Evolutionary conservation across 495 filamentous ascomycete species (phyloP), one percentile per base, ranked within the genome.

Genomic region (Rhizodiscina lignyota): DNA sequence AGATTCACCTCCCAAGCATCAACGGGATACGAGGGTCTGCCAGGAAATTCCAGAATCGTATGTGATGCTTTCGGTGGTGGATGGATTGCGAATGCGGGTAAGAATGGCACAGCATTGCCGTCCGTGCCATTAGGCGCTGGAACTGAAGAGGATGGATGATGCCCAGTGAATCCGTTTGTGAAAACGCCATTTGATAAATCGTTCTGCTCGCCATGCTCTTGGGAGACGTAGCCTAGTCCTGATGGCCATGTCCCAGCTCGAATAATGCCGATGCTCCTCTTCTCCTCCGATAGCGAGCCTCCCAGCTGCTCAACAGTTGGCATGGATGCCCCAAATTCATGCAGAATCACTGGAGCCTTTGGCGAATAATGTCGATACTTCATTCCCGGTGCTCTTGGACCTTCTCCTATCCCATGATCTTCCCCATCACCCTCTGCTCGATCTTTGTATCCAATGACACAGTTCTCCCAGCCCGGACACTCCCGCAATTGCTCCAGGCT

Each of bases 301-400:
- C 35, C 19, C 3, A 58, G 29, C 4, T 47, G 51, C 13, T 52
- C 35, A 1, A 60, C 44, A 0, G 49, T 42, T 1, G 58, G 58
- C 2, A 47, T 36, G 16, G 40, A 47, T 0, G 59, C 60, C 2
- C 56, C 61, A 20, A 56, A 35, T 37, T 93, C 81, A 51, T 80
- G 89, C 1, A 99, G 62, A 17, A 94, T 60, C 6, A 99, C 87
- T 21, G 66, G 74, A 12, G 89, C 89, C 49, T 77, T 79, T 0
- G 89, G 89, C 16, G 85, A 91, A 50, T 99, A 99, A 53, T 99
- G 89, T 45, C 85, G 78, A 55, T 99, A 99, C 51, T 99, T 99
- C 89, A 99, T 99, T 2, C 89, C 89, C 5, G 89, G 89, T 2
- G 87, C 86, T 37, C 78, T 69, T 4, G 91, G 87, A 37, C 10